Percentiles rank a stretch among this genome's conserved stretches.
These are phyloP conservation scores for Phytophthora colocasiae DNA, from an alignment of 352 stramenopile species.

Conservation along the genomic window DNA sequence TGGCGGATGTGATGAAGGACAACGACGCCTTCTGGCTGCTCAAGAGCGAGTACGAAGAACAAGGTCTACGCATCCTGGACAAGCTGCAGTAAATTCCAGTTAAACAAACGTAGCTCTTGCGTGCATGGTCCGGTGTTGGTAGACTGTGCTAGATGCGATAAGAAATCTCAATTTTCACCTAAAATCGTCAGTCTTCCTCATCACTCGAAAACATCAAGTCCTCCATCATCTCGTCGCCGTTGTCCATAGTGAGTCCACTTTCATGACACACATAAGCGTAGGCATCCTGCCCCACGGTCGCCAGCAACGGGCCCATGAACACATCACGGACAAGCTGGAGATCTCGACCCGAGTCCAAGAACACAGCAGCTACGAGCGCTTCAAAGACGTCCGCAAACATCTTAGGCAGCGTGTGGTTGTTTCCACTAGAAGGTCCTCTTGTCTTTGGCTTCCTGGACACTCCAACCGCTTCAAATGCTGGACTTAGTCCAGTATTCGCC, in stretches of 20 bases:
- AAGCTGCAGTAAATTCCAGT: conserved; percentile 66
- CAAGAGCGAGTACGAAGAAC: conserved; percentile 95
- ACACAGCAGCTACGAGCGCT: conserved; percentile 87
- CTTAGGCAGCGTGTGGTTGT: conserved; percentile 72
- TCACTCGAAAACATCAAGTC: conserved; percentile 54
- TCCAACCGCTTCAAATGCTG: conserved; percentile 31
- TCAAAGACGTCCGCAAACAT: conserved; percentile 91
- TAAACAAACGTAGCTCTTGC: conserved; percentile 18
- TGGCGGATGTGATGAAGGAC: conserved; percentile 96
- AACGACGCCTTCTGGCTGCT: conserved; percentile 95
- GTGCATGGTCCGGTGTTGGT: conserved; percentile 20
- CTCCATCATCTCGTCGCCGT: conserved; percentile 54
- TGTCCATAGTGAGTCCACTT: conserved; percentile 60
- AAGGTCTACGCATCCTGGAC: conserved; percentile 87
- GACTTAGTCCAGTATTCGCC: conserved; percentile 31
- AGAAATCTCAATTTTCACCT: conserved; percentile 32
- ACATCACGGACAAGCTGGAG: conserved; percentile 80
- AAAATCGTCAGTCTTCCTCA: conserved; percentile 39
- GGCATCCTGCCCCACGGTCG: conserved; percentile 76
- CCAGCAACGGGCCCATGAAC: conserved; percentile 81
- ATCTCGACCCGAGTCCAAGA: conserved; percentile 80
- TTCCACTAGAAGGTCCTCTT: conserved; percentile 18
- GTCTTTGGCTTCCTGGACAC: conserved; percentile 28
- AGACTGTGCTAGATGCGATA: conserved; percentile 15
- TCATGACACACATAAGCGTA: conserved; percentile 78